Evolutionary conservation across 768 basidiomycete genomes (phyloP).

Genomic region (Trametes cinnabarina): DNA sequence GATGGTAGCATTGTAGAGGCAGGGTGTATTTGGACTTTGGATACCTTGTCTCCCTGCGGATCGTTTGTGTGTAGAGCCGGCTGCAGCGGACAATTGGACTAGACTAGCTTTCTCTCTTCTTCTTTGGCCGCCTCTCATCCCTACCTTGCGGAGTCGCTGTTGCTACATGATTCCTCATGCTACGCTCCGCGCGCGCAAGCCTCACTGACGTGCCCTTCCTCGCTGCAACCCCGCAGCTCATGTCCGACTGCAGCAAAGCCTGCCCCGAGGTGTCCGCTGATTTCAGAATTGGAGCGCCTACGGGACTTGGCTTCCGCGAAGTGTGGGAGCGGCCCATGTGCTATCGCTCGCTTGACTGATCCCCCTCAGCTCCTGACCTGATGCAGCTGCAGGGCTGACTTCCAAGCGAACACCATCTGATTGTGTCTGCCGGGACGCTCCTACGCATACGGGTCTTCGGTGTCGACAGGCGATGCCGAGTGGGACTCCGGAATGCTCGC

Average conservation of each 20-base stretch:
- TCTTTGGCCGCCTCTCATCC: background rate
- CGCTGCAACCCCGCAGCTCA: background rate
- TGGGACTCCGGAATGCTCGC: background rate
- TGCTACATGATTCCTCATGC: no score
- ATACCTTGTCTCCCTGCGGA: background rate
- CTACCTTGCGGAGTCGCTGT: no score
- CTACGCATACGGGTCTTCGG: background rate
- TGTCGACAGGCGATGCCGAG: background rate
- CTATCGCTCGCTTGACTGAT: background rate
- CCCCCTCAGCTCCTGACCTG: background rate
- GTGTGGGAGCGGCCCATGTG: constrained; percentile 8
- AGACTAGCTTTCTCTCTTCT: background rate
- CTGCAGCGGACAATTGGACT: constrained; percentile 10
- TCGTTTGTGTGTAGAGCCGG: constrained; percentile 5
- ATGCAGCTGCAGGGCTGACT: background rate
- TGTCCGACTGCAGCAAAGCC: background rate
- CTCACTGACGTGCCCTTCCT: no score
- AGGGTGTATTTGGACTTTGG: background rate
- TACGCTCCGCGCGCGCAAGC: background rate
- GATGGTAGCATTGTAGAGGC: background rate
- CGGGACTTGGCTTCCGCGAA: constrained; percentile 1
- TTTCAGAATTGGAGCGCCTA: background rate
- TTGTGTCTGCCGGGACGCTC: background rate
- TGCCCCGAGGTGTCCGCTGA: constrained; percentile 7
- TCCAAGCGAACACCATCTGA: background rate